Evolutionary conservation across 2,329 filamentous ascomycete genomes (phyloP).

Genomic region (Paramyrothecium sp.): DNA sequence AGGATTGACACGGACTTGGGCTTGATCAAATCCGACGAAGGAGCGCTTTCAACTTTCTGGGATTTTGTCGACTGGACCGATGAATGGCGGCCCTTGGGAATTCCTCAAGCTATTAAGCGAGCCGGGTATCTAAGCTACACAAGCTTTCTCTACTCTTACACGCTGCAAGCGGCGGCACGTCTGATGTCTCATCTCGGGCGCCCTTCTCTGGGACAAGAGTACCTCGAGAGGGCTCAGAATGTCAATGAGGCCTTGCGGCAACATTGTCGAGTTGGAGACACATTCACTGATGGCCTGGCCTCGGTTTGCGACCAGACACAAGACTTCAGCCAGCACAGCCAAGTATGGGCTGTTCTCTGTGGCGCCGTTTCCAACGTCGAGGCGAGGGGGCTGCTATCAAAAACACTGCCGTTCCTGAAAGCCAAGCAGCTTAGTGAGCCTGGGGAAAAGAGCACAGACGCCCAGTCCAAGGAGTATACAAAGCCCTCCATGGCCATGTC

Average conservation of each 20-base stretch:
- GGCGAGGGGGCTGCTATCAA: too few relatives aligned
- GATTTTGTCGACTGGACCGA: constrained; percentile 34
- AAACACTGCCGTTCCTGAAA: too few relatives aligned
- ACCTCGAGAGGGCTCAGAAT: constrained; percentile 19
- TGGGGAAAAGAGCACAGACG: too few relatives aligned
- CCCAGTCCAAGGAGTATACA: not conserved
- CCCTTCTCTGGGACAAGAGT: constrained; percentile 25
- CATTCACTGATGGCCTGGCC: constrained; percentile 31
- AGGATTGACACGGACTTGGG: constrained; percentile 12
- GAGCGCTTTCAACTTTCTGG: constrained; percentile 27
- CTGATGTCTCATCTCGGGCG: constrained; percentile 30
- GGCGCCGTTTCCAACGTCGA: constrained; percentile 25
- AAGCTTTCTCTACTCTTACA: constrained; percentile 33
- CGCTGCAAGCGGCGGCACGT: constrained; percentile 27
- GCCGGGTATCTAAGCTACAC: constrained; percentile 27
- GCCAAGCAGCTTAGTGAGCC: too few relatives aligned
- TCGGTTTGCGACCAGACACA: constrained; percentile 18
- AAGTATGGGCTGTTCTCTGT: constrained; percentile 31
- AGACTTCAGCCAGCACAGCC: constrained; percentile 33
- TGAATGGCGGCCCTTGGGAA: constrained; percentile 26
- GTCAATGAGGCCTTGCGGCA: constrained; percentile 20
- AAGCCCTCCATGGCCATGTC: constrained; percentile 11
- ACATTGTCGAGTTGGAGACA: constrained; percentile 30
- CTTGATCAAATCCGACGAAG: constrained; percentile 12
- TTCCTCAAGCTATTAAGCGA: constrained; percentile 31